Evolutionary conservation across 1,284 basidiomycete genomes (phyloP), one percentile per base, ranked within the genome.

Genomic region (Ganoderma leucocontextum): DNA sequence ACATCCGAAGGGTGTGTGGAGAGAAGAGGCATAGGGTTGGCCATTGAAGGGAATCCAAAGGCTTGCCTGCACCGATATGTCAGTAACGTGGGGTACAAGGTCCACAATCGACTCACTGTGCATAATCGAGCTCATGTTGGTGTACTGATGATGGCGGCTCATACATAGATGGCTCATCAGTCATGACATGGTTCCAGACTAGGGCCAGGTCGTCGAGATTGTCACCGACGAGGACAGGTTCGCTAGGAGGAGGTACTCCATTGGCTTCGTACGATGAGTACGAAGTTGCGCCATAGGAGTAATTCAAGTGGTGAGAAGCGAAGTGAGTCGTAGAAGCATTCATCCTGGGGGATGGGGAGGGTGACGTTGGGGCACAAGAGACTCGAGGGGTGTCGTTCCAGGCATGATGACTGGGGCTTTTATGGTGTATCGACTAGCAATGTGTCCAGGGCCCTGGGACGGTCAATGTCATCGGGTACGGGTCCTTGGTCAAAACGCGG

Each of bases 391-490:
- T 49, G 47, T 49, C 47, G 47, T 49, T 49, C 22, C 19, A 49
- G 22, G 22, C 47, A 49, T 49, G 47, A 25, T 12, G 22, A 25
- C 22, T 49, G 47, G 47, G 47, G 47, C 4, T 49, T 49, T 49
- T 49, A 49, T 49, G 47, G 47, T 25, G 47, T 49, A 9, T 49
- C 8, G 47, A 49, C 47, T 49, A 49, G 47, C 22, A 49, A 49
- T 49, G 22, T 49, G 47, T 49, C 47, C 47, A 49, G 47, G 25
- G 47, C 25, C 10, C 47, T 49, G 47, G 47, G 47, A 9, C 47
- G 47, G 47, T 49, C 47, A 49, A 49, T 49, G 47, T 49, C 47
- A 49, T 25, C 47, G 47, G 47, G 22, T 49, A 49, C 47, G 25
- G 22, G 47, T 49, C 47, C 22, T 49, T 49, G 47, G 47, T 49